phyloP scores from a whole-genome alignment of 2,329 filamentous ascomycete genomes.

The Calonectria hawksworthii region DNA sequence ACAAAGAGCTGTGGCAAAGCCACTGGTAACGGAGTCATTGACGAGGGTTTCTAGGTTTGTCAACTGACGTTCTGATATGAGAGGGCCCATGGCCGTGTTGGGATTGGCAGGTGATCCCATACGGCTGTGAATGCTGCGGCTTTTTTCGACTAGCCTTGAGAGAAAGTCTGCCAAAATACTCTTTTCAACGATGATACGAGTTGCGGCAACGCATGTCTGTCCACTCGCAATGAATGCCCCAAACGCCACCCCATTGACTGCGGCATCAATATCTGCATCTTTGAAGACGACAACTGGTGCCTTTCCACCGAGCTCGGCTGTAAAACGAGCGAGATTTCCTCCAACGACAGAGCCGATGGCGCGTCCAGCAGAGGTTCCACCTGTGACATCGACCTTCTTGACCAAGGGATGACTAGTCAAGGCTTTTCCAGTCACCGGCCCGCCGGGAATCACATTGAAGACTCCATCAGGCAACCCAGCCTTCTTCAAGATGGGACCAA shows the following conservation, averaged over 20 bases:
- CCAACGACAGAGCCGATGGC: constrained; percentile 77
- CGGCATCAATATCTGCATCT: constrained; percentile 74
- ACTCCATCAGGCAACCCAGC: constrained; percentile 81
- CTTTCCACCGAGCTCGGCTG: constrained; percentile 80
- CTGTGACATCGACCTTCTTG: constrained; percentile 81
- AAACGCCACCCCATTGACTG: constrained; percentile 78
- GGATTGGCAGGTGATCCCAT: constrained; percentile 71
- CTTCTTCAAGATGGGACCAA: constrained; percentile 72
- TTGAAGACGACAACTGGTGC: constrained; percentile 77
- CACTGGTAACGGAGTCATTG: constrained; percentile 70
- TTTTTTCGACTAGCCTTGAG: constrained; percentile 72
- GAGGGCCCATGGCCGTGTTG: constrained; percentile 73
- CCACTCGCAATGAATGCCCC: constrained; percentile 69
- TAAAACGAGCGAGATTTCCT: constrained; percentile 77
- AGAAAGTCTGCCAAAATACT: constrained; percentile 76
- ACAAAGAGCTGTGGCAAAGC: constrained; percentile 51
- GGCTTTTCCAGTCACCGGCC: constrained; percentile 64
- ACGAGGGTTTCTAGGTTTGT: constrained; percentile 77
- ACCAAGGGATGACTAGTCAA: constrained; percentile 66
- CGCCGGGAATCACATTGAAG: constrained; percentile 73
- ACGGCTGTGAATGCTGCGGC: constrained; percentile 66
- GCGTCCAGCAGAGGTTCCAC: constrained; percentile 78
- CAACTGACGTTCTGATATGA: constrained; percentile 75
- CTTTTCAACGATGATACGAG: constrained; percentile 81
- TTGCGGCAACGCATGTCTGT: constrained; percentile 77